Conservation (phyloP, 768 basidiomycete genomes). For the Chlorophyllum brunneum region DNA sequence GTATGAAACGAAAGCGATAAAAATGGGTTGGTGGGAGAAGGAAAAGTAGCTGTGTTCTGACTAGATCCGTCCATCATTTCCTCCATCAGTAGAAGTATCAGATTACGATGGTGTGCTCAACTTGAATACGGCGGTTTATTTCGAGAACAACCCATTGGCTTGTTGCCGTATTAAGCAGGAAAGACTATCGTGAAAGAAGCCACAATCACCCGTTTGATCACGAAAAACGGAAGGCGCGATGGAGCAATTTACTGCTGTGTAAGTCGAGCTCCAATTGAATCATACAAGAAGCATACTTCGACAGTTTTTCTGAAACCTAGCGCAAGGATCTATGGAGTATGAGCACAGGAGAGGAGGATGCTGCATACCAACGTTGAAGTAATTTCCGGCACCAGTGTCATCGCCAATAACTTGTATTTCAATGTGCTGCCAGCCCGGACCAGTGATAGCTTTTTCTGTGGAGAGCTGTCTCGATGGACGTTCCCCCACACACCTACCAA, state of each 20-base stretch:
- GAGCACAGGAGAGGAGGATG: not conserved
- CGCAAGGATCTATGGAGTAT: not conserved
- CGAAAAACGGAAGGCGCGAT: conserved; percentile 68
- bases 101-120: conserved; percentile 83
- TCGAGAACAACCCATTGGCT: conserved; percentile 87
- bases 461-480: conserved; percentile 52
- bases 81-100: conserved; percentile 40
- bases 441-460: conserved; percentile 81
- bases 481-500: conserved; percentile 31
- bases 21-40: conserved; percentile 49
- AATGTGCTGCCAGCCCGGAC: conserved; percentile 73
- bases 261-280: too few species aligned
- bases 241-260: conserved; percentile 46
- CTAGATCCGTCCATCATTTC: conserved; percentile 87
- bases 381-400: conserved; percentile 69
- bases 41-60: conserved; percentile 86
- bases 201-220: conserved; percentile 61
- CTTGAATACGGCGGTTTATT: conserved; percentile 89
- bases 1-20: conserved; percentile 64
- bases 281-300: conserved; percentile 43
- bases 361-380: conserved; percentile 67
- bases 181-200: conserved; percentile 83
- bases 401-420: conserved; percentile 88
- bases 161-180: conserved; percentile 69
- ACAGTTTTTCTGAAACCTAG: conserved; percentile 77